Percentiles rank a stretch among this genome's conserved stretches.
These are phyloP conservation scores for Gentiana macrophylla DNA, from an alignment of 257 asterid species.

Conservation along the genomic window DNA sequence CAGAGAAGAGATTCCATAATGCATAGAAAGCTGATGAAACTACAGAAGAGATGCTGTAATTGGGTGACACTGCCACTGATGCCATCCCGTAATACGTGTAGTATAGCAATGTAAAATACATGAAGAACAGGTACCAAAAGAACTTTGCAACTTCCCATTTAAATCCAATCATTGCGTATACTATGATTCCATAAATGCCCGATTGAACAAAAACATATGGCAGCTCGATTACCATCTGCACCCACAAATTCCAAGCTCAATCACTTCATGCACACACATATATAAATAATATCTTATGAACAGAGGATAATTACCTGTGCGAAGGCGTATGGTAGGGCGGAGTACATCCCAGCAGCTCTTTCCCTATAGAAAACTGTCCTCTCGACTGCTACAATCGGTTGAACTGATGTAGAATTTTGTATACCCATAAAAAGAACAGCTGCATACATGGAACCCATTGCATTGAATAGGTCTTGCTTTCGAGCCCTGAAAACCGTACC, in stretches of 20 bases:
- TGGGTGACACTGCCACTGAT: constrained; percentile 69
- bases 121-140: constrained; percentile 63
- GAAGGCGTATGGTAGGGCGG: constrained; percentile 84
- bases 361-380: constrained; percentile 77
- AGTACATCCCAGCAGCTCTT: constrained; percentile 93
- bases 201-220: constrained; percentile 70
- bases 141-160: constrained; percentile 64
- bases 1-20: constrained; percentile 77
- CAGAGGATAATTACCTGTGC: constrained; percentile 47
- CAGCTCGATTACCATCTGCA: constrained; percentile 70
- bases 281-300: not conserved
- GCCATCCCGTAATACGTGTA: constrained; percentile 91
- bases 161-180: constrained; percentile 76
- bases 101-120: constrained; percentile 68
- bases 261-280: not conserved
- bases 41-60: constrained; percentile 63
- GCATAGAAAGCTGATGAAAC: constrained; percentile 68
- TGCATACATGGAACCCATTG: constrained; percentile 98
- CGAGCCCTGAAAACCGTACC: constrained; percentile 33
- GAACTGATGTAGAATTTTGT: constrained; percentile 72
- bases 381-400: constrained; percentile 72
- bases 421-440: constrained; percentile 81
- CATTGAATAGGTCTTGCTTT: constrained; percentile 74
- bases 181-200: constrained; percentile 54
- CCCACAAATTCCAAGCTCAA: not conserved